Evolutionary conservation across 23 red algal genomes (phyloP), one percentile per base, ranked within the genome.

Genomic region (Chondrus crispus): DNA sequence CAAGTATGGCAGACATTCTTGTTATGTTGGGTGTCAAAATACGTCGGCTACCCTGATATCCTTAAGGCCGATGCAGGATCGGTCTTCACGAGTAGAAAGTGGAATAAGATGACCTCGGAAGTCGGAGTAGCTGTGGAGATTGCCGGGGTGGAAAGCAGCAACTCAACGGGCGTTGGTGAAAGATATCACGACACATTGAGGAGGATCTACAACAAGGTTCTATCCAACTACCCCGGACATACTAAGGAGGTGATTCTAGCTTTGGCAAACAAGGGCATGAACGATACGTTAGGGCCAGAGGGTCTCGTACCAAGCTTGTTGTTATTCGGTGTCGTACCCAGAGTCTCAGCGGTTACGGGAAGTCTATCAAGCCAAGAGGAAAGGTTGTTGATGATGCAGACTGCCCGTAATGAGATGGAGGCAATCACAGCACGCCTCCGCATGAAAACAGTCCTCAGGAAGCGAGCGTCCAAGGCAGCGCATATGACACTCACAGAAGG

Each of bases 401-500:
- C 33, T 2, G 66, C 84, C n/a, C 71, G 74, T 24, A 78, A 51
- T 49, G 62, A 91, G 72, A 91, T 91, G 72, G 42, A 79, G 47
- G 69, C 43, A 6, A 83, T 93, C 41, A 43, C 37, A 18, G 68
- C 46, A n/a, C 24, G 76, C 52, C 22, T 76, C 41, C 53, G 89
- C n/a, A 16, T 83, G 43, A 39, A 73, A 63, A 72, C 22, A 14
- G 66, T 24, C 18, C 66, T 72, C 16, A 26, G 26, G 16, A 20
- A 5, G 63, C n/a, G 38, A 19, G 63, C 11, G 16, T 35, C 82
- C 26, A 64, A 19, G 16, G 5, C 5, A 64, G 58, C 58, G 26
- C 58, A 64, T 32, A 16, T 32, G 16, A 64, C 35, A 8, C 5
- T 64, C 7, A 64, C 26, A 5, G 58, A 8, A 16, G 35, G 6